Base-by-base conservation (phyloP, 257 asterid genomes). In the Euphrasia confusa region DNA sequence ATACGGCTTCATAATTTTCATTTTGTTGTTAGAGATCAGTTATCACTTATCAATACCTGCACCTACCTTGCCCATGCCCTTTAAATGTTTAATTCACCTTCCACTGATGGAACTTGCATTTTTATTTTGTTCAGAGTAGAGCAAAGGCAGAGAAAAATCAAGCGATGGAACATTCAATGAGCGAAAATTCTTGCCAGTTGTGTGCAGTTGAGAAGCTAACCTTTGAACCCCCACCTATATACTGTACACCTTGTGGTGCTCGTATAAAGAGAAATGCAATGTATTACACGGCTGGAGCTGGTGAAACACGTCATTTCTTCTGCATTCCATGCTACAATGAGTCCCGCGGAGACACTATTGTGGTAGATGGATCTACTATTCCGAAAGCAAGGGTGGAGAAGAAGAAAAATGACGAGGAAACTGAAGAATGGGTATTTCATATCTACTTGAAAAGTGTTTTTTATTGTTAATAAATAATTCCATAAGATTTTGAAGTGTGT, bases 171-270 rank as follows among this genome's bases (percentile, higher is more conserved):
- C 86, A 84, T 61, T 73, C 88, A 9, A 87, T 85, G 96, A 93
- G 85, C 57, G 97, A 87, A 77, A 85, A 89, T 81, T 93, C 92
- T 54, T 93, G 99, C 78, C 99, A 93, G 82, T 71, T 93, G 79
- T 93, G 99, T 87, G 97, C 95, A 14, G 99, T 89, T 66, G 99
- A 93, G 85, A 93, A 79, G 82, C 95, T 93, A 65, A 78, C 85
- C 27, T 93, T 93, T 81, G 99, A 93, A 77, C 97, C 99, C 49
- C 96, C 96, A 68, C 97, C 97, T 62, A 75, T 87, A 15, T 93
- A 89, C 78, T 93, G 99, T 73, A 80, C 89, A 35, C 91, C 95
- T 53, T 93, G 99, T 73, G 96, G 96, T 62, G 86, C 84, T 74
- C 99, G 97, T 53, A 81, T 93, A 50, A 93, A 93, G 78, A 83